These are phyloP conservation scores for Symbiodinium natans DNA, from an alignment of 73 alveolate species.

Conservation along the genomic window DNA sequence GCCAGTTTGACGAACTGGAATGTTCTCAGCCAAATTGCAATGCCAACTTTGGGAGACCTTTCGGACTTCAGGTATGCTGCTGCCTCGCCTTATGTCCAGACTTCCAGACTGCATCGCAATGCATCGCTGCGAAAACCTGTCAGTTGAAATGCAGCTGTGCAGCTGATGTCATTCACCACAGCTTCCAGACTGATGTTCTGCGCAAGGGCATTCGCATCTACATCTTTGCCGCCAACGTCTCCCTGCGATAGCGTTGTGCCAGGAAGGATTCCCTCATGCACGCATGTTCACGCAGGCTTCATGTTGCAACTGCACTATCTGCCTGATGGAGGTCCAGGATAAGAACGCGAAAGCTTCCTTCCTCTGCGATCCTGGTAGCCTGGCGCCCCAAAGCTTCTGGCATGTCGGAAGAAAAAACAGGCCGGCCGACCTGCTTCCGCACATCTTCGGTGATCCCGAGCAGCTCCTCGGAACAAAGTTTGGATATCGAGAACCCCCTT, in stretches of 20 bases:
- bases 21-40: background rate
- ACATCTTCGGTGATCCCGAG: background rate
- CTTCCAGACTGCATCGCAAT: background rate
- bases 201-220: slow-evolving; percentile 2
- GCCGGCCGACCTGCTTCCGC: background rate
- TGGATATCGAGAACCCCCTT: no score
- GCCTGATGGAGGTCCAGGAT: background rate
- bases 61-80: slow-evolving; percentile 14
- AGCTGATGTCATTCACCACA: background rate
- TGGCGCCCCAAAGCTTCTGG: background rate
- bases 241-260: background rate
- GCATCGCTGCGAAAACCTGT: background rate
- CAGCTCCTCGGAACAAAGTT: background rate
- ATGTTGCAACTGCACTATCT: background rate
- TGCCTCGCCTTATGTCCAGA: background rate
- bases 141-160: background rate
- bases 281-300: background rate
- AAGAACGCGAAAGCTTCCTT: background rate
- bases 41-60: slow-evolving; percentile 15
- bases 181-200: background rate
- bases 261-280: background rate
- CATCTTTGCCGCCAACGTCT: background rate
- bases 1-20: background rate
- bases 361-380: slow-evolving; percentile 3
- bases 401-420: no score